Conservation (phyloP, 163 green algal genomes). For the Chlamydomonas reinhardtii region DNA sequence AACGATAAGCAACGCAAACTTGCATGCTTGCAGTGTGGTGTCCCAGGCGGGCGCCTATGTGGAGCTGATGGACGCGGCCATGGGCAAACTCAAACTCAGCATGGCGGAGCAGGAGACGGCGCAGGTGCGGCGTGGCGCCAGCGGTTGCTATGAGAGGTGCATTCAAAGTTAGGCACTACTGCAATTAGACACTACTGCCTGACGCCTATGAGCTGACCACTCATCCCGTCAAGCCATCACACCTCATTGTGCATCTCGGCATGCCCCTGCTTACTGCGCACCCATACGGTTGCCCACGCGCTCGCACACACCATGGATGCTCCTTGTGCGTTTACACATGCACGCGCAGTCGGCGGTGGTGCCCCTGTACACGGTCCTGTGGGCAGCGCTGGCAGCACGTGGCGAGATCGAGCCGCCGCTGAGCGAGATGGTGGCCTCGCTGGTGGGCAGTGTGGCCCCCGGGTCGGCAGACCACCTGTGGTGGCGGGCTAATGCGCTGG, state of each 20-base stretch:
- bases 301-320: too few relatives aligned
- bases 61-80: conserved; percentile 37
- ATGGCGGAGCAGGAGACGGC: conserved; percentile 20
- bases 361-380: conserved; percentile 40
- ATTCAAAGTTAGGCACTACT: too few relatives aligned
- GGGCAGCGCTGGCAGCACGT: conserved; percentile 1
- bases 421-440: conserved; percentile 28
- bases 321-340: too few relatives aligned
- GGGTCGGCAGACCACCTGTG: conserved; percentile 38
- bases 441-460: conserved; percentile 29
- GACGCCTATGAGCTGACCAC: too few relatives aligned
- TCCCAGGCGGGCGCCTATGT: conserved; percentile 14
- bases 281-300: too few relatives aligned
- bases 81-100: conserved; percentile 32
- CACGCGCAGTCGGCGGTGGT: conserved; percentile 8
- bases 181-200: too few relatives aligned
- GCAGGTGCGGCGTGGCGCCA: background rate
- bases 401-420: conserved; percentile 39
- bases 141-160: too few relatives aligned
- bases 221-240: too few relatives aligned
- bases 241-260: background rate
- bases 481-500: background rate
- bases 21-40: background rate
- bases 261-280: too few relatives aligned
- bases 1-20: too few relatives aligned